A percentile compares a stretch with the other conserved stretches of the same genome.
Conservation (phyloP, 2,329 filamentous ascomycete species). For the Orbilia quercus region DNA sequence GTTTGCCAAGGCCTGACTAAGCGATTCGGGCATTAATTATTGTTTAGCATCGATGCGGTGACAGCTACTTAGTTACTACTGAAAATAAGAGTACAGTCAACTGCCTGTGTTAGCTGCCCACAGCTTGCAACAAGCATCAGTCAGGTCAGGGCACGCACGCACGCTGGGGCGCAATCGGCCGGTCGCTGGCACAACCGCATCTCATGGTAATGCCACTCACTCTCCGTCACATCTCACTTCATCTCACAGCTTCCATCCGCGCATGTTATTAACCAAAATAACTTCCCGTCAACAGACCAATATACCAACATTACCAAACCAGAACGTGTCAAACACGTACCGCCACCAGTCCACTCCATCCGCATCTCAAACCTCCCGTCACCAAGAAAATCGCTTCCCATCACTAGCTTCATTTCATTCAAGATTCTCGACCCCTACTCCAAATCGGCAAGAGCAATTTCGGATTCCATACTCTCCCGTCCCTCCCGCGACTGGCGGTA, state of each 20-base stretch:
- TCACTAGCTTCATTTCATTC: neutral
- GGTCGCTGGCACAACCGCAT: too few relatives aligned
- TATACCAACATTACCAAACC: conserved; percentile 2
- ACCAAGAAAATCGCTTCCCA: neutral
- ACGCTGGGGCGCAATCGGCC: neutral
- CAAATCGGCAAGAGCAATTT: neutral
- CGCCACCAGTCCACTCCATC: too few relatives aligned
- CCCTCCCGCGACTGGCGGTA: neutral
- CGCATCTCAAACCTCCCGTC: neutral
- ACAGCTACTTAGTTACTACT: too few relatives aligned
- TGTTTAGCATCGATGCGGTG: neutral
- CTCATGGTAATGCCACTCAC: neutral
- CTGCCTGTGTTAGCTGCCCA: neutral
- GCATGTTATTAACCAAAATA: conserved; percentile 4
- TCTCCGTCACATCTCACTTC: neutral
- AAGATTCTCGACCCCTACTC: conserved; percentile 6
- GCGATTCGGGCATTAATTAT: neutral
- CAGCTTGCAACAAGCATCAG: neutral
- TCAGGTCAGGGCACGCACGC: neutral
- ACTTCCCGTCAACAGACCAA: conserved; percentile 3
- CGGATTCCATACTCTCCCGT: conserved; percentile 1
- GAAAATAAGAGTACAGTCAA: too few relatives aligned
- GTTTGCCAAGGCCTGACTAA: conserved; percentile 28
- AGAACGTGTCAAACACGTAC: conserved; percentile 21
- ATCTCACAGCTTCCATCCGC: neutral